Evolutionary conservation across 139 green algal species (phyloP).

Genomic region (Micractinium conductrix): DNA sequence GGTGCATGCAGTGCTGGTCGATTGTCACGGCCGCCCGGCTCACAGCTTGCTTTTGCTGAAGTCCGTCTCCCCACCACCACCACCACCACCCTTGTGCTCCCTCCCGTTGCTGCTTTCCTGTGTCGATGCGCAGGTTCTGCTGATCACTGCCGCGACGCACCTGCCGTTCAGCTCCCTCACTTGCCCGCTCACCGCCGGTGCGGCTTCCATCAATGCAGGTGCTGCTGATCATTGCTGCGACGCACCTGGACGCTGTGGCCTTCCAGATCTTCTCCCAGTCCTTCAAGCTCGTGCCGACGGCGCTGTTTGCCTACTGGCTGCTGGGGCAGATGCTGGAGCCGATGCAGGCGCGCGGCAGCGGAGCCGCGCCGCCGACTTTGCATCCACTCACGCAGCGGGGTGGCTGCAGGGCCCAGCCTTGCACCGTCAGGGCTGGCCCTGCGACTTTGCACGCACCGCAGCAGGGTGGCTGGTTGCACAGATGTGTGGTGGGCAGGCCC

Average conservation of each 20-base stretch:
- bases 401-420: background rate
- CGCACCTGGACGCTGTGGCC: slow-evolving; percentile 65
- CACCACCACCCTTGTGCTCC: too few species aligned
- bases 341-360: slow-evolving; percentile 38
- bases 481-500: too few species aligned
- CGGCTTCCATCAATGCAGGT: too few species aligned
- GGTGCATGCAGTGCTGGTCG: too few species aligned
- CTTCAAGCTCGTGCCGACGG: slow-evolving; percentile 73
- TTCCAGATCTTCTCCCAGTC: slow-evolving; percentile 70
- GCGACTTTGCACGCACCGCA: too few species aligned
- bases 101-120: background rate
- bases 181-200: too few species aligned
- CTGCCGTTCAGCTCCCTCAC: slow-evolving; percentile 15
- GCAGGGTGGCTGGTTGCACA: too few species aligned
- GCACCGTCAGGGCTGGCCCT: too few species aligned
- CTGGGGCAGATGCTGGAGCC: slow-evolving; percentile 60
- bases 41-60: too few species aligned
- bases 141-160: slow-evolving; percentile 57
- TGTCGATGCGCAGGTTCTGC: slow-evolving; percentile 46
- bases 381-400: background rate
- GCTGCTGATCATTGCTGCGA: slow-evolving; percentile 62
- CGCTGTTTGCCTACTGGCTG: slow-evolving; percentile 63
- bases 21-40: too few species aligned
- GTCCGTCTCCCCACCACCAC: too few species aligned
- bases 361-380: background rate